These are phyloP conservation scores for Eucommia ulmoides DNA, from an alignment of 257 asterid genomes.

Conservation along the genomic window DNA sequence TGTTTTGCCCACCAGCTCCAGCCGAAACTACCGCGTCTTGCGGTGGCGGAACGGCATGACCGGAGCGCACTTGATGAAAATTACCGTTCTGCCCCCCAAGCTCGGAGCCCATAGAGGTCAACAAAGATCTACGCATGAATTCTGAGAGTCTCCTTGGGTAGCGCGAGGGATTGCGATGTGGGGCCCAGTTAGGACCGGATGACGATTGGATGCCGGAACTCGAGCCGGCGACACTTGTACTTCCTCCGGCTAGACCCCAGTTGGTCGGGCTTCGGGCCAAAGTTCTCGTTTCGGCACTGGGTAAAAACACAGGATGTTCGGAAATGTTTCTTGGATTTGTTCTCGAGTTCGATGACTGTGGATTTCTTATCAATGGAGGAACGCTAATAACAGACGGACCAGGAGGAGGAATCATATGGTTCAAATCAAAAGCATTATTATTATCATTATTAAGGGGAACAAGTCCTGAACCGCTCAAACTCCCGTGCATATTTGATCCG, in stretches of 20 bases:
- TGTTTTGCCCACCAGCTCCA: slow-evolving; percentile 43
- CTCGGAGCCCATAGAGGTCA: slow-evolving; percentile 40
- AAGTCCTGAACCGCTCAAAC: slow-evolving; percentile 23
- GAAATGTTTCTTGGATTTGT: slow-evolving; percentile 52
- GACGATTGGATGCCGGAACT: slow-evolving; percentile 27
- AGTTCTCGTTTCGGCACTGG: slow-evolving; percentile 37
- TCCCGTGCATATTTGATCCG: slow-evolving; percentile 22
- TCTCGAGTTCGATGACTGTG: slow-evolving; percentile 17
- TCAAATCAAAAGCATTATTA: slow-evolving; percentile 7
- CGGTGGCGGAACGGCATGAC: slow-evolving; percentile 23
- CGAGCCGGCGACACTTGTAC: slow-evolving; percentile 24
- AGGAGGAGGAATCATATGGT: not conserved
- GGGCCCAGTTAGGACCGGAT: slow-evolving; percentile 41
- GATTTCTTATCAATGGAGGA: slow-evolving; percentile 7
- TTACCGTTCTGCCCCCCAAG: slow-evolving; percentile 39
- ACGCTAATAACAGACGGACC: not conserved
- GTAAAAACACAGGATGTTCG: slow-evolving; percentile 62
- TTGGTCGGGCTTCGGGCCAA: slow-evolving; percentile 35
- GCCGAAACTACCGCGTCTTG: slow-evolving; percentile 36
- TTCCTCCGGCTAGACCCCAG: slow-evolving; percentile 41
- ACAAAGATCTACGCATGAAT: slow-evolving; percentile 52
- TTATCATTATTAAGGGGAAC: slow-evolving; percentile 24
- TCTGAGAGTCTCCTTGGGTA: slow-evolving; percentile 59
- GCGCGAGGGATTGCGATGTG: slow-evolving; percentile 42
- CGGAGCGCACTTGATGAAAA: slow-evolving; percentile 20